phyloP scores from a whole-genome alignment of 2,329 filamentous ascomycete genomes.

The Cladophialophora carrionii region DNA sequence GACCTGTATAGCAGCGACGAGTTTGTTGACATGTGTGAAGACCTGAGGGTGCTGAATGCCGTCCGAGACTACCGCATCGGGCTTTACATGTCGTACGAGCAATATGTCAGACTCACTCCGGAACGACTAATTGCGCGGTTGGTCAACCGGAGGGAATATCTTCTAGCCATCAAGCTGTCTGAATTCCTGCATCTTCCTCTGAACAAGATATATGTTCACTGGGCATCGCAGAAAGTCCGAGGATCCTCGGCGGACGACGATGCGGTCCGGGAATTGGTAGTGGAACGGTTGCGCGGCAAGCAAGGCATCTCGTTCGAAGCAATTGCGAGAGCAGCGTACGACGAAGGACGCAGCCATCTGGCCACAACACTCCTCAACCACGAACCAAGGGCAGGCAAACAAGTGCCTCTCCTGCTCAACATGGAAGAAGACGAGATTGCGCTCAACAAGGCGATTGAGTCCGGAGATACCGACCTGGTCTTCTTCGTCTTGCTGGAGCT shows the following conservation, averaged over 20 bases:
- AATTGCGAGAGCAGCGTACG: constrained; percentile 89
- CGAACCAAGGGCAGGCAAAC: constrained; percentile 90
- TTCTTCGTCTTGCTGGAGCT: constrained; percentile 84
- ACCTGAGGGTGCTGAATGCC: constrained; percentile 86
- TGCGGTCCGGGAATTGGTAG: constrained; percentile 80
- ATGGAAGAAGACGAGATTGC: constrained; percentile 97
- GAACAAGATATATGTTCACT: constrained; percentile 91
- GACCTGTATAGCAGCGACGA: constrained; percentile 98
- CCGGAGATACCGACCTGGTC: constrained; percentile 91
- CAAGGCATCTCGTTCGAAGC: constrained; percentile 93
- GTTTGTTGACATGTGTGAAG: constrained; percentile 98
- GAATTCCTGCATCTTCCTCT: constrained; percentile 83
- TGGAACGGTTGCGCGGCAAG: constrained; percentile 83
- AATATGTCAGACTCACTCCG: constrained; percentile 87
- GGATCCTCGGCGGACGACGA: constrained; percentile 84
- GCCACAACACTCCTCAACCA: constrained; percentile 91
- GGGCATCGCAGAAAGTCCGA: constrained; percentile 93
- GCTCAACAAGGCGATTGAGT: constrained; percentile 94
- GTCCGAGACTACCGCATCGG: constrained; percentile 90
- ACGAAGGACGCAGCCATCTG: constrained; percentile 85
- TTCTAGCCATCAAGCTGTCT: constrained; percentile 85
- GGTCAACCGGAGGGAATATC: constrained; percentile 85
- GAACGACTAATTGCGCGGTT: constrained; percentile 85
- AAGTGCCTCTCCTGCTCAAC: constrained; percentile 86
- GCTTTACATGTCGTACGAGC: constrained; percentile 86